Base-by-base conservation (phyloP, 164 flowering plant species). In the Piper longum region DNA sequence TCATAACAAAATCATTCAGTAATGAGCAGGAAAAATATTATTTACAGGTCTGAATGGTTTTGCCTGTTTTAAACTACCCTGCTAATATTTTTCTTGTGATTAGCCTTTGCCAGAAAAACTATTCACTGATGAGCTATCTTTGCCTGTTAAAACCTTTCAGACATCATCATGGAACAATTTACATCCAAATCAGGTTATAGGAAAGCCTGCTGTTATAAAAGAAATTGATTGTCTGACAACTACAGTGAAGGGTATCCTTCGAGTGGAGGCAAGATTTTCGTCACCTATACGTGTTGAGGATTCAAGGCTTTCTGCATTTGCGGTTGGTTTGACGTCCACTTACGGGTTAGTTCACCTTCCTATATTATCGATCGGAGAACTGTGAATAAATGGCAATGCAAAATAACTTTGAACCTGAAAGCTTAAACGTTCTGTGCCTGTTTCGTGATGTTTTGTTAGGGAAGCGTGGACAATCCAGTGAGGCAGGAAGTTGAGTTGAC, bases 281-380 rank as follows among this genome's bases (percentile, higher is more conserved):
- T 83, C 85, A 39, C 63, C 80, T 57, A 78, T 93, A 45, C 69
- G 71, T 39, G 39, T 57, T 7, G 86, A 82, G 42, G 69, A 71
- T 44, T 74, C 88, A 7, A 70, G 82, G 67, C 75, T 93, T 16
- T 85, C 82, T 75, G 99, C 96, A 3, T 87, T 84, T 74, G 83
- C 74, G 99, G 97, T 65, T 90, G 99, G 99, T 93, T 93, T 79
- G 99, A 93, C 78, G 99, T 93, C 64, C 97, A 88, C 72, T 93
- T 93, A 68, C 84, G 89, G 65, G 99, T 93, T 75, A 70, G 87
- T 73, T 16, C 41, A 44, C 59, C 26, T 61, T 45, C 41, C 4
- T 44, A 26, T 26, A 26, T 26, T 26, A 26, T 26, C 1, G 36
- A 26, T 26, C 36, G 1, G 36, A 0, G 36, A 26, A 26, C 36